Evolutionary conservation across 2,329 filamentous ascomycete genomes (phyloP).

Genomic region (Calonectria hongkongensis): DNA sequence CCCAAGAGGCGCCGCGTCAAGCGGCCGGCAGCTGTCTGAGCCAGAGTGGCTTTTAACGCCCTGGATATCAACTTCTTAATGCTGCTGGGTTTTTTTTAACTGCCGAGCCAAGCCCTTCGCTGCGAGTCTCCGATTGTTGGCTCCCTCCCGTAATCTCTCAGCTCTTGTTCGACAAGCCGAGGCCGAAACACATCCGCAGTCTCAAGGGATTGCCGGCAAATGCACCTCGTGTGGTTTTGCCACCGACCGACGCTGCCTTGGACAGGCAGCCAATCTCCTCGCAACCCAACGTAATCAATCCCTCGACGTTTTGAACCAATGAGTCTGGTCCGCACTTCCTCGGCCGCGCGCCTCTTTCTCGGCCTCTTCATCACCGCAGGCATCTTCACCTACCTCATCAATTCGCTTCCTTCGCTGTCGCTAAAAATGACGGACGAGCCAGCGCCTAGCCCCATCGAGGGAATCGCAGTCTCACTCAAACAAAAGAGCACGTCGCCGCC

Average conservation of each 20-base stretch:
- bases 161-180: not conserved
- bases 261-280: slow-evolving; percentile 15
- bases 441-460: slow-evolving; percentile 42
- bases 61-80: not conserved
- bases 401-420: slow-evolving; percentile 37
- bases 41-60: not conserved
- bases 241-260: slow-evolving; percentile 5
- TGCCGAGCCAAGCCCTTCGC: slow-evolving; percentile 17
- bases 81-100: not conserved
- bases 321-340: slow-evolving; percentile 47
- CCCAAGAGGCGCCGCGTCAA: not conserved
- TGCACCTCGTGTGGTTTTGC: not conserved
- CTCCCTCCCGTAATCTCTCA: slow-evolving; percentile 15
- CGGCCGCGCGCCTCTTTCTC: slow-evolving; percentile 46
- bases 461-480: slow-evolving; percentile 59
- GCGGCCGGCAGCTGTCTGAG: not conserved
- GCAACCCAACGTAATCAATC: slow-evolving; percentile 3
- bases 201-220: not conserved
- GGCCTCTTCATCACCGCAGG: slow-evolving; percentile 48
- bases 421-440: slow-evolving; percentile 41
- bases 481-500: slow-evolving; percentile 60
- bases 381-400: slow-evolving; percentile 48
- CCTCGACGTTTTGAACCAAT: slow-evolving; percentile 28
- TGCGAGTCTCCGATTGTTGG: not conserved
- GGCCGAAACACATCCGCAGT: not conserved